A percentile compares a stretch with the other conserved stretches of the same genome.
Evolutionary conservation across 345 rosid genomes (phyloP).

Genomic region (Schrenkiella parvula): DNA sequence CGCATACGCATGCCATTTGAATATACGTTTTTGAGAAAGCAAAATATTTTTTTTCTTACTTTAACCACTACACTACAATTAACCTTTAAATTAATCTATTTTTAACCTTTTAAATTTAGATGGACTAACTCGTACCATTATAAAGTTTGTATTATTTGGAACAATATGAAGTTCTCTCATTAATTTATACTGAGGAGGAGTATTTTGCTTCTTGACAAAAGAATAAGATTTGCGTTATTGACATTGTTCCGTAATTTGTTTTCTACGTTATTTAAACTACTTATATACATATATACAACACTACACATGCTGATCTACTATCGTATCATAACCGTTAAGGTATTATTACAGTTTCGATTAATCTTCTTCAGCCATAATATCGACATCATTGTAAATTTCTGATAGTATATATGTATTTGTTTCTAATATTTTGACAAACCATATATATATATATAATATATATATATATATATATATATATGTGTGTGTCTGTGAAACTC

Average conservation of each 20-base stretch:
- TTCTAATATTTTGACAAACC: too few relatives aligned
- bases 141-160: neutral
- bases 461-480: too few relatives aligned
- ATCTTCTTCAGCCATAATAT: neutral
- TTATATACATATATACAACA: neutral
- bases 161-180: neutral
- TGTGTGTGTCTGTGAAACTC: too few relatives aligned
- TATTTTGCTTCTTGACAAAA: neutral
- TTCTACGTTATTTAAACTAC: neutral
- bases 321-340: neutral
- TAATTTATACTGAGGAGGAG: neutral
- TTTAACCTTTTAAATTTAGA: too few relatives aligned
- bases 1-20: constrained; percentile 25
- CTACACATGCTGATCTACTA: neutral
- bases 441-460: too few relatives aligned
- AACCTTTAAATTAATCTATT: too few relatives aligned
- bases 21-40: too few relatives aligned
- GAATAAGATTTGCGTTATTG: neutral
- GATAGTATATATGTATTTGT: too few relatives aligned
- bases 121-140: too few relatives aligned
- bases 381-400: neutral
- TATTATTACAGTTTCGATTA: neutral
- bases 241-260: neutral
- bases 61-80: too few relatives aligned
- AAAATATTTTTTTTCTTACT: too few relatives aligned